Evolutionary conservation across 148 eudicot genomes (phyloP), one percentile per base, ranked within the genome.

Genomic region (Cornus controversa): DNA sequence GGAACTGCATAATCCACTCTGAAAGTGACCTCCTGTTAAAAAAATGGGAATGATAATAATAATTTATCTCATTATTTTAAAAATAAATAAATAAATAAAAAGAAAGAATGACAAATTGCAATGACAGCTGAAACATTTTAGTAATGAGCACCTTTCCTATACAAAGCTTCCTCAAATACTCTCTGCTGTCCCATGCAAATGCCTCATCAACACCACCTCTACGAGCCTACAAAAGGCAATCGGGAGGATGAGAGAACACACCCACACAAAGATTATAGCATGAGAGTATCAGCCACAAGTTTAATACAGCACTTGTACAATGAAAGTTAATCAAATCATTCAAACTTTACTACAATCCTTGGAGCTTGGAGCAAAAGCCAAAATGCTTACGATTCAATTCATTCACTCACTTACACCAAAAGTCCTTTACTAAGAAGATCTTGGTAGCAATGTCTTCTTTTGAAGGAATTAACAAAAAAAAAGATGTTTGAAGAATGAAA

Each of bases 171-270:
- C 98, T 86, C 78, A 96, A 79, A 78, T 71, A 96, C 69, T 96
- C 98, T 83, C 98, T 88, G 89, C 99, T 96, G 9, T 92, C 89
- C 99, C 99, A 96, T 73, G 99, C 98, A 87, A 92, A 96, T 78
- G 99, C 92, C 83, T 96, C 99, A 77, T 96, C 99, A 54, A 80
- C 42, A 34, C 94, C 87, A 58, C 86, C 91, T 86, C 94, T 86
- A 62, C 99, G 99, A 1, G 99, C 99, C 99, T 96, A 80, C 20
- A 75, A 60, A 74, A 23, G 27, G 47, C 31, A 27, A 20, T 40
- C 7, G 1, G 0, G 60, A 69, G 31, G 26, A 27, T 63, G 23
- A 69, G 45, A 62, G 31, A 79, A 6, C 31, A n/a, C 14, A 73
- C 40, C 70, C 5, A 20, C 4, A 22, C 24, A 60, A 60, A 60